Evolutionary conservation across 1,284 basidiomycete species (phyloP), one percentile per base, ranked within the genome.

Genomic region (Cryptococcus maquisensis): DNA sequence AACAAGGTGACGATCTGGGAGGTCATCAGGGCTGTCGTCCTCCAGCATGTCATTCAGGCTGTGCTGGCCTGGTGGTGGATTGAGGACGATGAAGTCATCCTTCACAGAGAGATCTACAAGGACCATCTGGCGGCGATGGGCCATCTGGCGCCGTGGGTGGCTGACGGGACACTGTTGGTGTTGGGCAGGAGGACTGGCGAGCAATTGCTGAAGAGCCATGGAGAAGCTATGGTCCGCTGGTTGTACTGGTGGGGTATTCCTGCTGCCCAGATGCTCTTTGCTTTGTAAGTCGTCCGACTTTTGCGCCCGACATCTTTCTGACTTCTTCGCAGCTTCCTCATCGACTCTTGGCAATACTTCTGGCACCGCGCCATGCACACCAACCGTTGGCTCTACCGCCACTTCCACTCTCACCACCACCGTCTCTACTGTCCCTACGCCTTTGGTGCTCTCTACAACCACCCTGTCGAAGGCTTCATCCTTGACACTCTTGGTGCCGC

Each of bases 321-420:
- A 62, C 55, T 36, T 16, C 23, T n/a, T 2, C 18, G 1, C 61
- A 97, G 93, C 79, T 89, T 96, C 74, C 74, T 95, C 59, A 88
- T 98, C 69, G 95, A 99, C 77, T 93, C 94, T 35, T 98, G 93
- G 93, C 93, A 99, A 77, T 99, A 98, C 77, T 91, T 91, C 77
- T 81, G 92, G 39, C 95, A 99, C 74, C 90, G 96, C 46, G 78
- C 80, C 40, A 91, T 97, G 85, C 95, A 98, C 79, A 79, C 83
- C 67, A 93, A 90, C 79, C 88, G 87, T 56, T 95, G 83, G 73
- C 81, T 98, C 36, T 99, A 97, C 80, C 88, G 86, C 64, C 83
- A 89, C 57, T 82, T 98, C 65, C 96, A 99, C 77, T 92, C 90
- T 1, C 87, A 88, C 75, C 96, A 99, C 74, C 96, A 99, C 76